These are phyloP conservation scores for Xerocomus cyaneibrunnescens DNA, from an alignment of 1,284 basidiomycete genomes.

Conservation along the genomic window DNA sequence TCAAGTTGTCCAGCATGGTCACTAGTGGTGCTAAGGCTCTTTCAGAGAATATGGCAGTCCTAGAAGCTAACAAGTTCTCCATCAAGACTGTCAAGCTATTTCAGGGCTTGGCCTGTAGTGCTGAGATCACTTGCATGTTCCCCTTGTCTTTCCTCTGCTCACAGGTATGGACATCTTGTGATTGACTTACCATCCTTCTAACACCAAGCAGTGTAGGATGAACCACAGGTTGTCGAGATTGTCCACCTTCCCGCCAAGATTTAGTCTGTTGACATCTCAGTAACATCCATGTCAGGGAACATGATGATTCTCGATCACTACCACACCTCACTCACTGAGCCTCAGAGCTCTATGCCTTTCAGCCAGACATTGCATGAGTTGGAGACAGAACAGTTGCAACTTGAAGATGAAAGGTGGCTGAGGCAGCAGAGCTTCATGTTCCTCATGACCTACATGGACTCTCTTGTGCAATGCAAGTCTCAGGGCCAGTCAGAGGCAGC, in stretches of 20 bases:
- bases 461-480: conserved; percentile 24
- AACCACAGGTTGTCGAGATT: conserved; percentile 19
- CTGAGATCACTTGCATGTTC: conserved; percentile 25
- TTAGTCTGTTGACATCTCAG: conserved; percentile 11
- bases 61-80: conserved; percentile 18
- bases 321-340: background rate
- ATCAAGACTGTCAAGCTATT: conserved; percentile 28
- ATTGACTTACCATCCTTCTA: background rate
- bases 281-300: conserved; percentile 11
- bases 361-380: conserved; percentile 14
- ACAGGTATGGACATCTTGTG: conserved; percentile 3
- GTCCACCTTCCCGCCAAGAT: conserved; percentile 14
- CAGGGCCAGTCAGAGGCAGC: conserved; percentile 5
- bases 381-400: conserved; percentile 8
- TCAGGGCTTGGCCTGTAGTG: conserved; percentile 5
- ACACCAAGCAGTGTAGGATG: conserved; percentile 11
- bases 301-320: conserved; percentile 22
- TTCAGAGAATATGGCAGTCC: conserved; percentile 7
- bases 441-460: conserved; percentile 30
- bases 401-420: conserved; percentile 21
- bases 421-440: conserved; percentile 25
- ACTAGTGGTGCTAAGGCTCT: background rate
- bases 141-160: conserved; percentile 14
- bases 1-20: too few species aligned
- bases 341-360: background rate